Base-by-base conservation (phyloP, 139 green algal species). In the Chlorella ohadii region DNA sequence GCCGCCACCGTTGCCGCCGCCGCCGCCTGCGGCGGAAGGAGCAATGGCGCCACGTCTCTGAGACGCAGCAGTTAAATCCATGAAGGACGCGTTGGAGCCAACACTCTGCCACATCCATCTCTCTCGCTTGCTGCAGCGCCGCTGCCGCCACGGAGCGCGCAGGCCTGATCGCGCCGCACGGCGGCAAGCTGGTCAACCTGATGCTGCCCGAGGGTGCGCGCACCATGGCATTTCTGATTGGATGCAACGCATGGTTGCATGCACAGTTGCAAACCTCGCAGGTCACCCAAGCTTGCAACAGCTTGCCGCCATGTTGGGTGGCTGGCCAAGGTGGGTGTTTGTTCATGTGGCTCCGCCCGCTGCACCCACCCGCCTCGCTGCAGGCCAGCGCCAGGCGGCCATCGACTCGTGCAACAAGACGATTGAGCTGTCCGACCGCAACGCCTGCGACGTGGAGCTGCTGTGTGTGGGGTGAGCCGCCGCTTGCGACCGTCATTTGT, bases 401-500 rank as follows among this genome's bases (percentile, higher is more conserved):
- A 86, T 92, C 15, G 88, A 84, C 44, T 82, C 76, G 56, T 94
- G 89, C 91, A 96, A 78, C 87, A 93, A 94, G 83, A 94, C 86
- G 64, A 78, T 98, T 6, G 93, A 98, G 87, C 94, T 94, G 56
- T 93, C 83, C 63, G 94, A 98, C 82, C 90, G 96, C 56, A 97
- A 97, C 82, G 96, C 96, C 4, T 98, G 96, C 87, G 96, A 98
- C 67, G 93, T 98, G 28, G 96, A 98, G 92, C 94, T 98, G 65
- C 91, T 98, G 13, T 78, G 80, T 13, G 92, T 97, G 38, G 96
- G 95, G 90, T 93, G 73, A 41, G 87, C 59, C 15, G 33, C 34
- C 28, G 63, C 63, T 38, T 73, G 67, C 67, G 0, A 1, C n/a
- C 16, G 13, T 19, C 22, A 1, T 28, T 67, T 20, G 59, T 23